Percentiles rank a stretch among this genome's conserved stretches.
These are phyloP conservation scores for Sporisorium exsertum DNA, from an alignment of 1,284 basidiomycete genomes.

Conservation along the genomic window DNA sequence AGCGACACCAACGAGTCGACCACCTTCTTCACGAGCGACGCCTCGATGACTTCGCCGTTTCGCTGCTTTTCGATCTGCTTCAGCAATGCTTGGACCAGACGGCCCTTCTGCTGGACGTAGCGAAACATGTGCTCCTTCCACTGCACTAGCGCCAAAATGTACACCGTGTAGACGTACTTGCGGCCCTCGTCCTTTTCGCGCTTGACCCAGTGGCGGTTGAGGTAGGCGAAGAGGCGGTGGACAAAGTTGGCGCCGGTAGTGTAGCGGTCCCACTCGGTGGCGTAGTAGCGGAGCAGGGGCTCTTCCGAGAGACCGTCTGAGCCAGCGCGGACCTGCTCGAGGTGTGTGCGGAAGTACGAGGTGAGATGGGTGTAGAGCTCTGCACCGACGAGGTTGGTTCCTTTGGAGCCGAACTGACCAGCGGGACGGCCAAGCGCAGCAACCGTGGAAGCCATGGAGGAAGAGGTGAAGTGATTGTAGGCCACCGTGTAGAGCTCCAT, in stretches of 20 bases:
- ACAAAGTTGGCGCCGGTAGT: constrained; percentile 96
- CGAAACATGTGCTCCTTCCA: constrained; percentile 95
- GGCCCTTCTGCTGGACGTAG: constrained; percentile 80
- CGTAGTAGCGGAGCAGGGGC: constrained; percentile 89
- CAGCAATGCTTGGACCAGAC: constrained; percentile 88
- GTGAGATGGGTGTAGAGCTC: constrained; percentile 92
- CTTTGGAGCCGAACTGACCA: constrained; percentile 40
- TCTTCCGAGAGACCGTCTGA: constrained; percentile 86
- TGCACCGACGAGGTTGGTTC: constrained; percentile 93
- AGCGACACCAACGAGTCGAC: constrained; percentile 95
- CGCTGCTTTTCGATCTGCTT: constrained; percentile 91
- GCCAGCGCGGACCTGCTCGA: constrained; percentile 72
- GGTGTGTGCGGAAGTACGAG: constrained; percentile 80
- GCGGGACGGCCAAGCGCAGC: constrained; percentile 45
- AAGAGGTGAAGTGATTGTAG: constrained; percentile 95
- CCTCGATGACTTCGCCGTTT: constrained; percentile 93
- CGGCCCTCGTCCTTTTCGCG: constrained; percentile 97
- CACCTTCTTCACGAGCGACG: constrained; percentile 92
- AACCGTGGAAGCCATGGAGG: constrained; percentile 75
- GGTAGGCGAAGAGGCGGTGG: constrained; percentile 84
- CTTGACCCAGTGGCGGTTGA: constrained; percentile 99
- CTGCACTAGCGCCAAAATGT: constrained; percentile 93
- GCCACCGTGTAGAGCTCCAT: constrained; percentile 88
- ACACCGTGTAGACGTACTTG: constrained; percentile 93
- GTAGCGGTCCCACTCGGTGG: constrained; percentile 93